phyloP scores from a whole-genome alignment of 1,284 basidiomycete genomes.

The Irpex rosettiformis region DNA sequence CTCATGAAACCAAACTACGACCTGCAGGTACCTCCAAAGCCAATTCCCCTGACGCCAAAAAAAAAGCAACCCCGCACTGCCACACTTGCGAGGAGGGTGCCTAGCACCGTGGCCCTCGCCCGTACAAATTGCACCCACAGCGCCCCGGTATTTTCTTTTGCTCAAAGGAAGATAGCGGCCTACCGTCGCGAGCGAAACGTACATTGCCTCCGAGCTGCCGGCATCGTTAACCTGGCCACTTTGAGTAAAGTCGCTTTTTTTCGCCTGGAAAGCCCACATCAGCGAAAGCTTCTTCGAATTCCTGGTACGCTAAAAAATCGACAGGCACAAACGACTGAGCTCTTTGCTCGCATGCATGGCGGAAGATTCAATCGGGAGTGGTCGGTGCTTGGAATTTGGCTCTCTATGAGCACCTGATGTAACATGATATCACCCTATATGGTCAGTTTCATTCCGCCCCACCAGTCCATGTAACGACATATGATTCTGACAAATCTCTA shows the following conservation, averaged over 20 bases:
- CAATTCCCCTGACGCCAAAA: neutral
- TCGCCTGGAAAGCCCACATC: too few species aligned
- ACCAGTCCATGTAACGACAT: neutral
- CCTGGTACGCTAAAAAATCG: neutral
- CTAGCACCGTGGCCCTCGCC: too few species aligned
- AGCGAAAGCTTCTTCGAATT: neutral
- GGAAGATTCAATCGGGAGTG: neutral
- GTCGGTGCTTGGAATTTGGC: neutral
- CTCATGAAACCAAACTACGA: neutral
- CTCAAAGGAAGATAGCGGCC: too few species aligned
- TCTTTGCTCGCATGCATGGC: too few species aligned
- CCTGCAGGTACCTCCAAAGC: neutral
- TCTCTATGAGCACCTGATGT: neutral
- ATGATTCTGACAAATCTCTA: neutral
- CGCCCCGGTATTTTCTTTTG: too few species aligned
- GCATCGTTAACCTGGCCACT: neutral
- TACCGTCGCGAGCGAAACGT: neutral
- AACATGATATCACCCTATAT: neutral
- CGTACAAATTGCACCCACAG: too few species aligned
- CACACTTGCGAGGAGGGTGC: too few species aligned
- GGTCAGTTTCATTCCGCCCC: neutral
- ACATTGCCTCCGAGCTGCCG: neutral
- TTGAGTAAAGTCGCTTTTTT: neutral
- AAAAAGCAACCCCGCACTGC: neutral
- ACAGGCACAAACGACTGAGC: neutral